A percentile compares a stretch with the other conserved stretches of the same genome.
These are phyloP conservation scores for Epithele typhae DNA, from an alignment of 768 basidiomycete species.

Conservation along the genomic window DNA sequence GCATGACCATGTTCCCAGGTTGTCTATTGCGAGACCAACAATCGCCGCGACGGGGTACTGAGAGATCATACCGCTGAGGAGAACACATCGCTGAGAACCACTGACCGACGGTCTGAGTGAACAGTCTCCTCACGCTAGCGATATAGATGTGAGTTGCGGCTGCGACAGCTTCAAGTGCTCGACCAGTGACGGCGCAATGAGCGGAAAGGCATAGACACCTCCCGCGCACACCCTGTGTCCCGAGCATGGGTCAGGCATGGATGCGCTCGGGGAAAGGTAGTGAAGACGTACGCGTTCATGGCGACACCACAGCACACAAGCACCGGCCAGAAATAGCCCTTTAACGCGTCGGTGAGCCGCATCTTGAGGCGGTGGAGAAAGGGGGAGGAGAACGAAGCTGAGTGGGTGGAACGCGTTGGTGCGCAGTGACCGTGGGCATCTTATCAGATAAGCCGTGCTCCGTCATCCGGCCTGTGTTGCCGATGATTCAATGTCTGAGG, in stretches of 20 bases:
- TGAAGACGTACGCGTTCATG: slow-evolving; percentile 53
- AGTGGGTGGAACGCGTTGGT: no score
- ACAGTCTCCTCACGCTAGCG: slow-evolving; percentile 54
- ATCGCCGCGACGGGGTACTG: slow-evolving; percentile 75
- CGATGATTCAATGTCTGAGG: no score
- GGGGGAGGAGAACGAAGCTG: no score
- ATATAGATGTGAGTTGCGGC: slow-evolving; percentile 75
- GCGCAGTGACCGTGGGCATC: no score
- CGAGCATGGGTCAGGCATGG: no score
- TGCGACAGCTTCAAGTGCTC: slow-evolving; percentile 61
- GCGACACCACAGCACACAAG: slow-evolving; percentile 51
- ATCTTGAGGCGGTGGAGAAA: no score
- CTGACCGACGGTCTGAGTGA: background rate
- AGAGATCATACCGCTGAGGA: slow-evolving; percentile 68
- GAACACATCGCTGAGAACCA: background rate
- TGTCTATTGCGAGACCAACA: slow-evolving; percentile 66
- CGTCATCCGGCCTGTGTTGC: no score
- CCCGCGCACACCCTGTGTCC: slow-evolving; percentile 62
- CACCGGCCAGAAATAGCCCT: background rate
- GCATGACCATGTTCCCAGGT: slow-evolving; percentile 61
- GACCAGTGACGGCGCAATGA: slow-evolving; percentile 62
- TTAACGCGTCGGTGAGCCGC: no score
- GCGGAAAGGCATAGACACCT: slow-evolving; percentile 77
- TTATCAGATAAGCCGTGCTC: no score
- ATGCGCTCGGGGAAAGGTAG: no score